Conservation (phyloP, 768 basidiomycete genomes). For the Mycena rosella region DNA sequence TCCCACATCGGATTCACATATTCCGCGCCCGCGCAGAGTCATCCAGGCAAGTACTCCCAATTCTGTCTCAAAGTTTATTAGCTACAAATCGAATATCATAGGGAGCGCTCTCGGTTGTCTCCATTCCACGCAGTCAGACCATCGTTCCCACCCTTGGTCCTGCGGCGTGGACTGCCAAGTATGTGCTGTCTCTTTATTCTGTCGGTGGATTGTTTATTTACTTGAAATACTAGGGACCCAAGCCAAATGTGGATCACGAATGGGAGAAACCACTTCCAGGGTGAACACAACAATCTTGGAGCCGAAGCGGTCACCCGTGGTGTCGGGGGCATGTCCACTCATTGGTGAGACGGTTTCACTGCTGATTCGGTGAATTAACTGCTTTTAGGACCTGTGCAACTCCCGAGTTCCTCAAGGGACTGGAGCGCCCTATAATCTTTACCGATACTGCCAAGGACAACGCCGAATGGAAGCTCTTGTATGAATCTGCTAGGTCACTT, state of each 20-base stretch:
- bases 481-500: constrained; percentile 1
- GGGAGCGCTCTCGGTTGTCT: constrained; percentile 18
- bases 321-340: constrained; percentile 13
- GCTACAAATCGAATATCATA: not conserved
- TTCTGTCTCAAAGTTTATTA: not conserved
- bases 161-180: constrained; percentile 12
- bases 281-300: constrained; percentile 8
- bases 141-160: constrained; percentile 8
- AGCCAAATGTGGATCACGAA: not conserved
- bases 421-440: constrained; percentile 14
- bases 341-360: not conserved
- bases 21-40: not conserved
- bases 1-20: not conserved
- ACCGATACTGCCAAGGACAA: constrained; percentile 1
- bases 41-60: constrained; percentile 12
- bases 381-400: constrained; percentile 14
- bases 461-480: constrained; percentile 9
- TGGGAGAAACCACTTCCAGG: constrained; percentile 12
- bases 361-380: not conserved
- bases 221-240: not conserved
- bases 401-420: constrained; percentile 6
- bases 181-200: not conserved
- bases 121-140: constrained; percentile 9
- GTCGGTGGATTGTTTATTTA: not conserved
- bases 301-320: constrained; percentile 19